A percentile compares a stretch with the other conserved stretches of the same genome.
Evolutionary conservation across 2,329 filamentous ascomycete species (phyloP).

Genomic region (Mycosphaerella sp.): DNA sequence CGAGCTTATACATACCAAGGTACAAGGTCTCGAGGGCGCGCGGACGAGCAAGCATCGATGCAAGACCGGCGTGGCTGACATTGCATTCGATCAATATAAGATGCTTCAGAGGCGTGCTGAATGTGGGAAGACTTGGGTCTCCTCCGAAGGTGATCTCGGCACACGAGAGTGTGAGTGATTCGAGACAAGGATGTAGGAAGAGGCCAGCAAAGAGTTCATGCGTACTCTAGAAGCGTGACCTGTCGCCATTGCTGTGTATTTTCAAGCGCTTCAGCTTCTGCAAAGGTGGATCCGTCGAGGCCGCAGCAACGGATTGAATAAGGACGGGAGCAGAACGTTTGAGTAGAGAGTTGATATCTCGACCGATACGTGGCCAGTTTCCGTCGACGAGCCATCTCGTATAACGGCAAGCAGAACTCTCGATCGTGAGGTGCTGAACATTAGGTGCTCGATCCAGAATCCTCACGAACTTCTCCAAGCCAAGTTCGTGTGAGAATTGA

Average conservation of each 20-base stretch:
- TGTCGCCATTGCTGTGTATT: constrained; percentile 5
- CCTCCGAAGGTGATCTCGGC: background rate
- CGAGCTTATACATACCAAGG: background rate
- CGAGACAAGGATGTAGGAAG: constrained; percentile 3
- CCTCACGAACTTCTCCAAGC: constrained; percentile 1
- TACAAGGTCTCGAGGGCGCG: constrained; percentile 1
- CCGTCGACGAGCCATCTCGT: background rate
- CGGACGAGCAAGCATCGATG: background rate
- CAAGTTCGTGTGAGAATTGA: background rate
- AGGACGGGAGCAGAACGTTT: background rate
- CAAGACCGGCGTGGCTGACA: background rate
- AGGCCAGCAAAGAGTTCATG: background rate
- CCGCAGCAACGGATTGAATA: background rate
- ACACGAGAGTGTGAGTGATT: constrained; percentile 5
- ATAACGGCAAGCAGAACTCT: constrained; percentile 2
- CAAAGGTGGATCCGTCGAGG: background rate
- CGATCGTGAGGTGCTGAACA: background rate
- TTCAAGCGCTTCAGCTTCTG: constrained; percentile 1
- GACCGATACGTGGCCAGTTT: constrained; percentile 3
- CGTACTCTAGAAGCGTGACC: background rate
- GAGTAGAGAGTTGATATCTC: background rate
- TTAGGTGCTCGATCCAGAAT: constrained; percentile 1
- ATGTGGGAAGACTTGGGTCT: background rate
- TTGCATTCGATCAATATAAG: constrained; percentile 8
- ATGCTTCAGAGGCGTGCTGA: constrained; percentile 1